phyloP scores from a whole-genome alignment of 495 filamentous ascomycete species.

The Astrothelium macrocarpum region DNA sequence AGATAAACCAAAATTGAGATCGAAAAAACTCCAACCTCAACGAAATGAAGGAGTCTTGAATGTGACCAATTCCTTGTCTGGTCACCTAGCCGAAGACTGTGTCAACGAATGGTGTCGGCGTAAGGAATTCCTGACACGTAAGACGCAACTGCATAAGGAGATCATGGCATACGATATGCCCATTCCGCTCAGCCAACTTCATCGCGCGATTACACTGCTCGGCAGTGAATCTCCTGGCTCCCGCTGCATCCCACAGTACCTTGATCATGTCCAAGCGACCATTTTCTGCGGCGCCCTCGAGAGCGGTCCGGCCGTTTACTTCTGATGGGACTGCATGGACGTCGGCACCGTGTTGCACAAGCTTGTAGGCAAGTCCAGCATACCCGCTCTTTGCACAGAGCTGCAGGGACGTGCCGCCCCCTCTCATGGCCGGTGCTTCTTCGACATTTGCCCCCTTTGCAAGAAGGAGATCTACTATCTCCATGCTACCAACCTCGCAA shows the following conservation, averaged over 20 bases:
- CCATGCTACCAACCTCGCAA: neutral
- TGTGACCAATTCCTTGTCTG: too few species aligned
- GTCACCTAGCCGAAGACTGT: too few species aligned
- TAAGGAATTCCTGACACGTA: neutral
- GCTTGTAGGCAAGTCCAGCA: conserved; percentile 16
- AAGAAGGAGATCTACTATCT: neutral
- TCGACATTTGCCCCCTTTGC: neutral
- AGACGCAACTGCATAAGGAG: neutral
- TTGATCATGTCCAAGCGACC: conserved; percentile 40
- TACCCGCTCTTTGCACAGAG: conserved; percentile 21
- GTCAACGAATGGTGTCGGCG: neutral
- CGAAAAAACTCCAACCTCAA: too few species aligned
- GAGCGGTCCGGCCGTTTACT: conserved; percentile 31
- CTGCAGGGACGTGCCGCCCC: conserved; percentile 24
- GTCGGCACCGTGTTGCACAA: conserved; percentile 24
- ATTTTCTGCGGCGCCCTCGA: conserved; percentile 37
- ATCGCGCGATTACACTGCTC: conserved; percentile 10
- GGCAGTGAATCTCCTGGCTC: conserved; percentile 1
- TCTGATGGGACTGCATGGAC: conserved; percentile 27
- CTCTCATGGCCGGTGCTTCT: neutral
- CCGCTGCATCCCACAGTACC: conserved; percentile 30
- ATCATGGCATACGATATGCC: neutral
- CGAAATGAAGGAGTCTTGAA: too few species aligned
- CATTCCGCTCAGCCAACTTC: conserved; percentile 9
- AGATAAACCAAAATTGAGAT: too few species aligned